Conservation (phyloP, 2,329 filamentous ascomycete genomes). For the Thelonectria olida region DNA sequence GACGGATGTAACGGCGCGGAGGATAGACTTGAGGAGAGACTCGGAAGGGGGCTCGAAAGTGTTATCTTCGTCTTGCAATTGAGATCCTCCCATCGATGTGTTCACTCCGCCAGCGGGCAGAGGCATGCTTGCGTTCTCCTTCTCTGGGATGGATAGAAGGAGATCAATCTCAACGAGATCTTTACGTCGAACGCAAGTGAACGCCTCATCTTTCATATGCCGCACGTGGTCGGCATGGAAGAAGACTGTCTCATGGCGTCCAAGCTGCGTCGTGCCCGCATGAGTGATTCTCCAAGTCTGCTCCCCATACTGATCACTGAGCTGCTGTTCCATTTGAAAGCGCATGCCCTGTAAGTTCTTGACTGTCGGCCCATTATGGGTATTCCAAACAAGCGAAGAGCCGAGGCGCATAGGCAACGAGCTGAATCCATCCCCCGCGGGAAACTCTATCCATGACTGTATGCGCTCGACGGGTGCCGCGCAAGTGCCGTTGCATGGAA, state of each 20-base stretch:
- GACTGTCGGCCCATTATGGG: conserved; percentile 55
- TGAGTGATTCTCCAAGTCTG: conserved; percentile 77
- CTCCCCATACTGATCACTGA: conserved; percentile 50
- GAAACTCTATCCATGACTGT: conserved; percentile 75
- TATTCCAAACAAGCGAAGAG: conserved; percentile 46
- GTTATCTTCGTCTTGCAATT: conserved; percentile 14
- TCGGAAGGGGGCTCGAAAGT: conserved; percentile 37
- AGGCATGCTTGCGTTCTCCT: conserved; percentile 38
- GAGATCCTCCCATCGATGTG: conserved; percentile 18
- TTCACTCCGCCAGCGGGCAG: conserved; percentile 27
- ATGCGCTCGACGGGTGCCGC: conserved; percentile 74
- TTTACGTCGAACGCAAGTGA: conserved; percentile 79
- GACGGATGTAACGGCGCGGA: conserved; percentile 57
- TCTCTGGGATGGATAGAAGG: conserved; percentile 46
- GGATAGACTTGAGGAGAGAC: conserved; percentile 58
- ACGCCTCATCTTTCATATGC: conserved; percentile 83
- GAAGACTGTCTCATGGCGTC: conserved; percentile 87
- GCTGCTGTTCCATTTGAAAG: conserved; percentile 74
- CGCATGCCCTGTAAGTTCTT: conserved; percentile 65
- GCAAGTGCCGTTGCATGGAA: conserved; percentile 82
- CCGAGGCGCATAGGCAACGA: conserved; percentile 46
- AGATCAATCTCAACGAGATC: conserved; percentile 79
- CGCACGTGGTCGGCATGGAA: conserved; percentile 80
- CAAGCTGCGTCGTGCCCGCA: conserved; percentile 82
- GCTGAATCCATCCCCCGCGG: conserved; percentile 52